Evolutionary conservation across 2,329 filamentous ascomycete species (phyloP), one percentile per base, ranked within the genome.

Genomic region (Tolypocladium guangdongense): DNA sequence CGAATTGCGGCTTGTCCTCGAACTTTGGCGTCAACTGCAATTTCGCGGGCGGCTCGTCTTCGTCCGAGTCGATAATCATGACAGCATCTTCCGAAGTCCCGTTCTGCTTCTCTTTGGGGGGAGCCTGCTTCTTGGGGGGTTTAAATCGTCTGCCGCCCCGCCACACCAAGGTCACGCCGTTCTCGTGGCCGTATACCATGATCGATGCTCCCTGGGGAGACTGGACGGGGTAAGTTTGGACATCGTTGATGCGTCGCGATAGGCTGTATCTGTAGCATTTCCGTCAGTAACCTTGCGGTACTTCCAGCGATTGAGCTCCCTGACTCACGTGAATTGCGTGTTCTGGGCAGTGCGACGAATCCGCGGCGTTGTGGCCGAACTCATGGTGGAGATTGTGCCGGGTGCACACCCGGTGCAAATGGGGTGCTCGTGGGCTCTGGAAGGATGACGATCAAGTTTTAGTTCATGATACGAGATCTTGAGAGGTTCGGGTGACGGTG

Each of bases 51-150:
- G 68, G 62, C 32, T 74, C 74, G 33, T 84, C 81, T 8, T 83
- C 80, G 59, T 85, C 82, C 1, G 80, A 84, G 60, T 85, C 82
- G 52, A 85, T 75, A 18, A 83, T 73, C 76, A 85, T 83, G 32
- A 84, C 73, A 4, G 75, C 70, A 61, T 82, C 79, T 20, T 76
- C 74, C 4, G 65, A 62, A 0, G 68, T 59, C 14, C 81, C 81
- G 58, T 83, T 84, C 48, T 73, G 71, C 57, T 78, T 80, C 54
- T 71, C 68, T 54, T 68, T 68, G 10, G 59, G 58, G 2, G 27
- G 11, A 14, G 59, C 56, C 18, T 63, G 60, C 51, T 74, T 71
- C 38, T 70, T 66, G 1, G 66, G 57, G 2, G 71, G 56, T 62
- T 82, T 84, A 60, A 86, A 78, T n/a, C 74, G 72, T 50, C 74